phyloP scores from a whole-genome alignment of 805 yeast species.

The Candida mattraensis region DNA sequence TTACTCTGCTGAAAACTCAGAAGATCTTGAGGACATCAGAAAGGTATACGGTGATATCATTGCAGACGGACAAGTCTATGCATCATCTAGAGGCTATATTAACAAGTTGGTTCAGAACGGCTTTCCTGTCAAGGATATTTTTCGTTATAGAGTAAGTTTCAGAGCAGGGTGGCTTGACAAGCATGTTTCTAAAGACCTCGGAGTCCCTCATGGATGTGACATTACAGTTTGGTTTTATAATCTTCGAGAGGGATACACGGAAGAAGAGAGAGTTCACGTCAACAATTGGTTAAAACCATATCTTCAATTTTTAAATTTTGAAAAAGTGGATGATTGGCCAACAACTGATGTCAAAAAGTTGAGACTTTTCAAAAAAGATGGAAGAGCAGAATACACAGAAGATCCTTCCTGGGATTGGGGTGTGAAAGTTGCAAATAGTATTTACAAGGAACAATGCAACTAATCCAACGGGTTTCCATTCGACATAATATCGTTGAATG shows the following conservation, averaged over 20 bases:
- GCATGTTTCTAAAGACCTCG: slow-evolving; percentile 21
- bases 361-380: slow-evolving; percentile 33
- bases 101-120: slow-evolving; percentile 28
- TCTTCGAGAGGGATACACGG: slow-evolving; percentile 27
- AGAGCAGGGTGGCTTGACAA: slow-evolving; percentile 23
- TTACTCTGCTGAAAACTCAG: slow-evolving; percentile 14
- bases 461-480: no score
- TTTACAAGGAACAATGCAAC: slow-evolving; percentile 26
- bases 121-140: slow-evolving; percentile 28
- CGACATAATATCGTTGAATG: neutral
- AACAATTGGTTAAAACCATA: slow-evolving; percentile 33
- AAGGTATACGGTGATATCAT: slow-evolving; percentile 36
- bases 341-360: slow-evolving; percentile 25
- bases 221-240: slow-evolving; percentile 37
- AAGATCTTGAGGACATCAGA: slow-evolving; percentile 16
- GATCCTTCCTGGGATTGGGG: slow-evolving; percentile 41
- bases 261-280: slow-evolving; percentile 27
- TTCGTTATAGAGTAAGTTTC: slow-evolving; percentile 33
- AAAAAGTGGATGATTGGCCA: slow-evolving; percentile 32
- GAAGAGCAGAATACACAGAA: slow-evolving; percentile 26
- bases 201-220: slow-evolving; percentile 41
- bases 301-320: slow-evolving; percentile 30
- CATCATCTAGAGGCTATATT: slow-evolving; percentile 39
- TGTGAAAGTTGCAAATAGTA: slow-evolving; percentile 33
- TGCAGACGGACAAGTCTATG: slow-evolving; percentile 41